Percentiles rank a stretch among this genome's conserved stretches.
Evolutionary conservation across 768 basidiomycete genomes (phyloP).

Genomic region (Boletus rubroflammeus): DNA sequence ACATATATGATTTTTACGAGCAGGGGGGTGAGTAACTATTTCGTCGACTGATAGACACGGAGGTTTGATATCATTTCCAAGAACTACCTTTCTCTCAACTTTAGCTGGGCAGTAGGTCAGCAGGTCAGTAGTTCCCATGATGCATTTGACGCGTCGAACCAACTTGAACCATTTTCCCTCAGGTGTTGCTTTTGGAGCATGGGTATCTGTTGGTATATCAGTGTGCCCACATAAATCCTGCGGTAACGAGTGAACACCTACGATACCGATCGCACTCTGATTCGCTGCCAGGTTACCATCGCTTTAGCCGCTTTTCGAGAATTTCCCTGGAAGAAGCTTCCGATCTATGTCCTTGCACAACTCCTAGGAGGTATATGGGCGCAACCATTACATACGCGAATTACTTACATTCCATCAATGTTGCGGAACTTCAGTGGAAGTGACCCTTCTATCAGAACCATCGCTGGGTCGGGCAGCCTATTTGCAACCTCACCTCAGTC

Average conservation of each 20-base stretch:
- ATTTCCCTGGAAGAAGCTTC: constrained; percentile 77
- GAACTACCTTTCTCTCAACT: constrained; percentile 18
- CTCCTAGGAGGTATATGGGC: constrained; percentile 53
- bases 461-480: constrained; percentile 46
- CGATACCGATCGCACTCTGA: not conserved
- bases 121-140: constrained; percentile 4
- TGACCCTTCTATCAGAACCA: constrained; percentile 45
- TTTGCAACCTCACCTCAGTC: constrained; percentile 43
- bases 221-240: constrained; percentile 68
- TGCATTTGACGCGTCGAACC: not conserved
- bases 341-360: constrained; percentile 58
- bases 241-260: constrained; percentile 35
- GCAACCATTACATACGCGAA: constrained; percentile 53
- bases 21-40: constrained; percentile 45
- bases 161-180: not conserved
- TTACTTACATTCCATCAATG: constrained; percentile 58
- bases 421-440: constrained; percentile 62
- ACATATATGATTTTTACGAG: too few species aligned
- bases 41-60: not conserved
- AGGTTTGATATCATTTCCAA: not conserved
- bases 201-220: constrained; percentile 61
- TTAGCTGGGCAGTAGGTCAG: constrained; percentile 24
- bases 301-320: constrained; percentile 60
- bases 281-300: constrained; percentile 50
- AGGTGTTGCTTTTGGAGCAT: constrained; percentile 60